These are phyloP conservation scores for Phyllosticta citriasiana DNA, from an alignment of 2,329 filamentous ascomycete genomes.

Conservation along the genomic window DNA sequence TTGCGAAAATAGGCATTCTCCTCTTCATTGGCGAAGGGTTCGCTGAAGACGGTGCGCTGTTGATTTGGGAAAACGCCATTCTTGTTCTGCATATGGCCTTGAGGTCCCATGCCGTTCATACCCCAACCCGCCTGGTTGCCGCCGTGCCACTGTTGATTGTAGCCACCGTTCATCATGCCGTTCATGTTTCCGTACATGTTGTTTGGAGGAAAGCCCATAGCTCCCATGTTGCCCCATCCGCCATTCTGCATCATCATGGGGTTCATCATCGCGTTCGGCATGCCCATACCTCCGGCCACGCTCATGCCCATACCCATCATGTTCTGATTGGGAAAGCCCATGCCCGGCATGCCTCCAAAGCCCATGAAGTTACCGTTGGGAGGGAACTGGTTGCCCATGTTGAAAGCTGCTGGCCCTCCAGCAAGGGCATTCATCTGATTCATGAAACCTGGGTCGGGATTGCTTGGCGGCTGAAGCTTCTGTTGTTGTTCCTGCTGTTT, in stretches of 20 bases:
- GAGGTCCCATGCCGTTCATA: slow-evolving; percentile 10
- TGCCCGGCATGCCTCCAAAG: slow-evolving; percentile 28
- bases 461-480: slow-evolving; percentile 17
- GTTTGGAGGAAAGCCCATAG: slow-evolving; percentile 19
- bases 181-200: slow-evolving; percentile 31
- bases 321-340: slow-evolving; percentile 38
- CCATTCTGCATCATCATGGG: slow-evolving; percentile 25
- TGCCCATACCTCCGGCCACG: slow-evolving; percentile 36
- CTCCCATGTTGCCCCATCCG: slow-evolving; percentile 24
- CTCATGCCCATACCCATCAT: slow-evolving; percentile 34
- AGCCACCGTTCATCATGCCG: slow-evolving; percentile 37
- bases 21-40: slow-evolving; percentile 53
- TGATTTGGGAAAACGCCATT: slow-evolving; percentile 45
- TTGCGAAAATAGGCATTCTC: slow-evolving; percentile 93
- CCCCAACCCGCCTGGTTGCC: slow-evolving; percentile 4
- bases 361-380: slow-evolving; percentile 13
- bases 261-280: slow-evolving; percentile 34
- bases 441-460: slow-evolving; percentile 31
- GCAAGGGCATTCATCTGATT: slow-evolving; percentile 36
- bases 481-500: slow-evolving; percentile 22
- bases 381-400: slow-evolving; percentile 8
- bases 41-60: slow-evolving; percentile 44
- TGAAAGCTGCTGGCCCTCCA: slow-evolving; percentile 15
- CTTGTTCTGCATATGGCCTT: slow-evolving; percentile 14
- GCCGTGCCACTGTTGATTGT: slow-evolving; percentile 18